phyloP scores from a whole-genome alignment of 208 protist genomes.

The Trichomonas vaginalis region DNA sequence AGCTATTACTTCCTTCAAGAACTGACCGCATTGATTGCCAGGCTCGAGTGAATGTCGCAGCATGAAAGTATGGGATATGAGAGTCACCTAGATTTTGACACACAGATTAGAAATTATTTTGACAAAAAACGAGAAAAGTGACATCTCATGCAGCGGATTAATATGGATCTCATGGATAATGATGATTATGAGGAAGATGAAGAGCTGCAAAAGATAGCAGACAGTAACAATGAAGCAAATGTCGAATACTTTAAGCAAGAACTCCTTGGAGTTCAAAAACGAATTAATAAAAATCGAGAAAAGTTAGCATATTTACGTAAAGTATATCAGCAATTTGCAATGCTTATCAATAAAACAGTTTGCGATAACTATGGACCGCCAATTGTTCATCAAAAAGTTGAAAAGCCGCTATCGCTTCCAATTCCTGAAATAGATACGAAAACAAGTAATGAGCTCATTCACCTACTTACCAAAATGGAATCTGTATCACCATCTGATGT shows the following conservation, averaged over 20 bases:
- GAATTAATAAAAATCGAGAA: background rate
- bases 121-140: background rate
- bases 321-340: background rate
- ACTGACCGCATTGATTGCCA: no score
- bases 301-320: background rate
- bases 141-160: background rate
- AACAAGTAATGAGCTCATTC: background rate
- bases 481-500: background rate
- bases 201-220: background rate
- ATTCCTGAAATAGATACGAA: background rate
- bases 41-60: no score
- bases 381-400: background rate
- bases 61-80: no score
- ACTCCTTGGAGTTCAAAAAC: background rate
- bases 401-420: background rate
- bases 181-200: background rate
- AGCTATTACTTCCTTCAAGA: no score
- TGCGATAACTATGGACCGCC: background rate
- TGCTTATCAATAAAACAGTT: background rate
- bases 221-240: background rate
- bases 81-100: no score
- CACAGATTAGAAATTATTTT: no score
- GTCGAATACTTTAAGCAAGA: background rate
- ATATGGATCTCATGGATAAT: background rate
- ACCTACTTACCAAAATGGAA: background rate